Conservation (phyloP, 225 moss, liverwort and hornwort genomes). For the Pleurozium schreberi region DNA sequence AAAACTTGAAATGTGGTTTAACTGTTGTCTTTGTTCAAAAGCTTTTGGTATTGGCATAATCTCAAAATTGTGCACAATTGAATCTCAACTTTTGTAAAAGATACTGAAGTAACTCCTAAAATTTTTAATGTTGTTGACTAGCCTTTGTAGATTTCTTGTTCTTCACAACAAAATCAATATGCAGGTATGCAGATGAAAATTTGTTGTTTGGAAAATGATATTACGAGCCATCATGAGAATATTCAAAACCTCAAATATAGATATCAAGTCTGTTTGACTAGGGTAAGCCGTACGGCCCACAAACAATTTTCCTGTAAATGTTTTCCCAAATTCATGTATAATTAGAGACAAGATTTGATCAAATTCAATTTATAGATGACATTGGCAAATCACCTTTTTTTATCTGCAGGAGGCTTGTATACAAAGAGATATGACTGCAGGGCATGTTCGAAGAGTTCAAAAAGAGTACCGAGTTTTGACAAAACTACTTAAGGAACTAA, state of each 20-base stretch:
- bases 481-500: background rate
- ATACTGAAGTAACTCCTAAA: background rate
- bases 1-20: background rate
- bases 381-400: background rate
- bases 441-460: background rate
- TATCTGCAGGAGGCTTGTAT: background rate
- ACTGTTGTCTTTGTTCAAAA: background rate
- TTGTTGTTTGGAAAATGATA: background rate
- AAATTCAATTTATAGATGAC: background rate
- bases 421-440: background rate
- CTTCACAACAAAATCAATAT: background rate
- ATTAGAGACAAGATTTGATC: background rate
- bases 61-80: background rate
- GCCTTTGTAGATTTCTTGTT: background rate
- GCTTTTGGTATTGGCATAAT: background rate
- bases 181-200: slow-evolving; percentile 6
- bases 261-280: slow-evolving; percentile 19
- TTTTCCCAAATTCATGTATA: background rate
- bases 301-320: background rate
- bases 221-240: background rate
- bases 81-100: background rate
- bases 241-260: slow-evolving; percentile 13
- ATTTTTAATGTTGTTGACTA: background rate
- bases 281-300: background rate
- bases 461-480: background rate